Conservation (phyloP, 106 monocot species). For the Dendrobium chrysotoxum region DNA sequence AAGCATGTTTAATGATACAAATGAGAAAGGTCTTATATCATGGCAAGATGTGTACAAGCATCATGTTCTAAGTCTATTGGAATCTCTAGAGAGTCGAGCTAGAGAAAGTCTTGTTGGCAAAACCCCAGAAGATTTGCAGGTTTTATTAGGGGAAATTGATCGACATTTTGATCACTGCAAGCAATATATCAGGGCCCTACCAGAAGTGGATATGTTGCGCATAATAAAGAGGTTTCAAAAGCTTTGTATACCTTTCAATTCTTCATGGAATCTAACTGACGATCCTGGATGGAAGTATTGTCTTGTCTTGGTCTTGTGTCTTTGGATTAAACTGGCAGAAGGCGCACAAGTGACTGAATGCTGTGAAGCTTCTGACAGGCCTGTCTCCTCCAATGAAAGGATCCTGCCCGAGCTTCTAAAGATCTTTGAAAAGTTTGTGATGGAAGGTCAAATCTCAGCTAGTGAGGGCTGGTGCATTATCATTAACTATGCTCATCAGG, state of each 20-base stretch:
- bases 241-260: conserved; percentile 37
- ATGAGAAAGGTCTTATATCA: conserved; percentile 50
- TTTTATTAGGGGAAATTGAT: conserved; percentile 42
- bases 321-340: conserved; percentile 66
- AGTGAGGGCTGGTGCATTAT: conserved; percentile 57
- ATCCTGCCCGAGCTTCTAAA: conserved; percentile 35
- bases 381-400: conserved; percentile 12
- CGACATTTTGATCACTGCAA: conserved; percentile 53
- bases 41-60: conserved; percentile 70
- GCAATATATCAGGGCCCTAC: conserved; percentile 47
- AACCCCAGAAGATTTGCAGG: conserved; percentile 37
- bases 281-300: conserved; percentile 34
- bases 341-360: conserved; percentile 19
- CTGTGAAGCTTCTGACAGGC: conserved; percentile 6
- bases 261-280: conserved; percentile 19
- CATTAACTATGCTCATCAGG: conserved; percentile 25
- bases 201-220: conserved; percentile 32
- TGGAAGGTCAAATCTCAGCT: conserved; percentile 44
- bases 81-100: conserved; percentile 41
- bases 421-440: conserved; percentile 38
- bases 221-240: conserved; percentile 43
- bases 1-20: conserved; percentile 38
- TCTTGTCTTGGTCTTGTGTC: conserved; percentile 35
- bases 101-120: conserved; percentile 15
- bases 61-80: conserved; percentile 40